Evolutionary conservation across 345 rosid genomes (phyloP), one percentile per base, ranked within the genome.

Genomic region (Citrus reticulata): DNA sequence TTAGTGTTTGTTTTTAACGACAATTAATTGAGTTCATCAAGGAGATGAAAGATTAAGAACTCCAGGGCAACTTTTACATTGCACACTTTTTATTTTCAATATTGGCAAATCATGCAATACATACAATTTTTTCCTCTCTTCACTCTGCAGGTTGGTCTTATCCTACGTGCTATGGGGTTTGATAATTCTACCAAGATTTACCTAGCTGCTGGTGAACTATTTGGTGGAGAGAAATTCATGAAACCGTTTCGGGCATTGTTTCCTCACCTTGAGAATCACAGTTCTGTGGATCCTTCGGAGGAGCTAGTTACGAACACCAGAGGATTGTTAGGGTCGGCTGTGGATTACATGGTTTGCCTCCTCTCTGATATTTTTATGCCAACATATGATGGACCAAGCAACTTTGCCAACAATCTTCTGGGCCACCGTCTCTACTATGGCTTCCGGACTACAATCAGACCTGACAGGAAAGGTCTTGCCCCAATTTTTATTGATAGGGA

Each of bases 291-390:
- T 68, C 73, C 92, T 20, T 82, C 90, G 0, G 99, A 91, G 84
- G 99, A 97, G 76, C 88, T 92, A 19, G 83, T 84, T 68, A 77
- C 88, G 35, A 91, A 89, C 75, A 82, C 87, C 49, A 89, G 62
- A 40, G 99, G 99, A 24, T 85, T 97, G 79, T 62, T 93, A 81
- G 99, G 99, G 54, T 97, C 99, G 70, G 99, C 98, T 73, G 99
- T 97, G 74, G 99, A 97, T 93, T 97, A 97, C 89, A 94, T 97
- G 98, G 98, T 97, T 67, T 94, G 99, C 85, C 93, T 97, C 35
- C 97, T 94, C 34, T 92, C 98, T 16, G 98, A 94, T 85, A 93
- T 96, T 72, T 96, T 96, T 75, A 88, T 96, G 98, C 98, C 98
- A 79, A 96, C 99, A 60, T 96, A 96, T 72, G 99, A 96, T 70